Evolutionary conservation across 2,329 filamentous ascomycete genomes (phyloP), one percentile per base, ranked within the genome.

Genomic region (Aspergillaceae sp.): DNA sequence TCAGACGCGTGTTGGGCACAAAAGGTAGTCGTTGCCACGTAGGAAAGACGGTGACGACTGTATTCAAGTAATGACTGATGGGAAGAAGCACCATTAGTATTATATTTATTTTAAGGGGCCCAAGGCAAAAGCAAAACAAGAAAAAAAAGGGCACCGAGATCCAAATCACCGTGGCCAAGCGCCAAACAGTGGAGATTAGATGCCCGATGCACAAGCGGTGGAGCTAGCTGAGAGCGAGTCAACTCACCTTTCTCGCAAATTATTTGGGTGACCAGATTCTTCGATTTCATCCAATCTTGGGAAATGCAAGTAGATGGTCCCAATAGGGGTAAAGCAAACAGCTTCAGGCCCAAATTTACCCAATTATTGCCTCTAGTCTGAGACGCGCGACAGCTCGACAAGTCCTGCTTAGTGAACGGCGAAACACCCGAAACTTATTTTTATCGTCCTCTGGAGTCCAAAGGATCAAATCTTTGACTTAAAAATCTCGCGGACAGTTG

Each of bases 401-500:
- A 38, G 36, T 26, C 1, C 36, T 38, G 36, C 36, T 38, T 38
- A 26, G 19, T 26, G 36, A 38, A 38, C 36, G 19, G 36, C 19
- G 36, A 36, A 36, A 40, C 36, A 29, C 33, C 26, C 32, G 35
- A 42, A 35, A 36, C 30, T n/a, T n/a, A n/a, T n/a, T n/a, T n/a
- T n/a, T n/a, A n/a, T n/a, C n/a, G n/a, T n/a, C n/a, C n/a, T n/a
- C n/a, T n/a, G n/a, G n/a, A 29, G 35, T 40, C 45, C 40, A 32
- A 7, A 33, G 46, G 49, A 47, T 42, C 40, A 51, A 49, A 47
- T 44, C 47, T 52, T 40, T 38, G 34, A 41, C 44, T n/a, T n/a
- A n/a, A 42, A 45, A 46, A 48, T 38, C 28, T 42, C 36, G n/a
- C 46, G 45, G 43, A 45, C 45, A 45, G 37, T 28, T 43, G 51